phyloP scores from a whole-genome alignment of 495 filamentous ascomycete genomes.

The Penicillium goetzii region DNA sequence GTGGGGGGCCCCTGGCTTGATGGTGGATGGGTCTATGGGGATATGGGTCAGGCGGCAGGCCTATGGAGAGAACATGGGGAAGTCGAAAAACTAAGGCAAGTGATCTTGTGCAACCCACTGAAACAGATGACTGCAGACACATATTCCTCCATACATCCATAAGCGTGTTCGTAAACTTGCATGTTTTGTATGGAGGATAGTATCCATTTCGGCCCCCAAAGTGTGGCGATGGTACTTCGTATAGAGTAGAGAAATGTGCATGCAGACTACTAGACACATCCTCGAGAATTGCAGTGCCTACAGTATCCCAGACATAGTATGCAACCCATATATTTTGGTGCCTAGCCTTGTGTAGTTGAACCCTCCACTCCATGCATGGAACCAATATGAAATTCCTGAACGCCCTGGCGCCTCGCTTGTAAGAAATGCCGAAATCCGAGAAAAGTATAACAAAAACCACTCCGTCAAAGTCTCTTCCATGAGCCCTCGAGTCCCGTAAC shows the following conservation, averaged over 20 bases:
- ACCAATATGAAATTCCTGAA: neutral
- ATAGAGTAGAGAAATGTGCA: neutral
- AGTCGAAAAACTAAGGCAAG: conserved; percentile 7
- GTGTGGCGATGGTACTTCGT: neutral
- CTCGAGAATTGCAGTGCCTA: neutral
- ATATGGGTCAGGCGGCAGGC: too few species aligned
- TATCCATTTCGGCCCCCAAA: neutral
- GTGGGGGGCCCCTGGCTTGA: too few species aligned
- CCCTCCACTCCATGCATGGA: neutral
- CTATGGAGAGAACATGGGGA: neutral
- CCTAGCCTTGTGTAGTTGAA: neutral
- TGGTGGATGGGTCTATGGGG: neutral
- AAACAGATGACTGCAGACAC: conserved; percentile 8
- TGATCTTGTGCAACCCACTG: conserved; percentile 16
- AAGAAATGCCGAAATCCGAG: neutral
- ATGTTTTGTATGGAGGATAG: neutral
- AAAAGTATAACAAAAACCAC: neutral
- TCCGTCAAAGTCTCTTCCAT: neutral
- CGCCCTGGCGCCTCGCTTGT: conserved; percentile 12
- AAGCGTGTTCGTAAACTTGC: neutral
- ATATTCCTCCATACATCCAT: too few species aligned
- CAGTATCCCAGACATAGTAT: too few species aligned
- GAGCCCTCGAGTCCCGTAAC: neutral
- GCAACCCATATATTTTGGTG: neutral
- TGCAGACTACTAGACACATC: neutral